Base-by-base conservation (phyloP, 495 filamentous ascomycete genomes). In the Penicillium nucicola region DNA sequence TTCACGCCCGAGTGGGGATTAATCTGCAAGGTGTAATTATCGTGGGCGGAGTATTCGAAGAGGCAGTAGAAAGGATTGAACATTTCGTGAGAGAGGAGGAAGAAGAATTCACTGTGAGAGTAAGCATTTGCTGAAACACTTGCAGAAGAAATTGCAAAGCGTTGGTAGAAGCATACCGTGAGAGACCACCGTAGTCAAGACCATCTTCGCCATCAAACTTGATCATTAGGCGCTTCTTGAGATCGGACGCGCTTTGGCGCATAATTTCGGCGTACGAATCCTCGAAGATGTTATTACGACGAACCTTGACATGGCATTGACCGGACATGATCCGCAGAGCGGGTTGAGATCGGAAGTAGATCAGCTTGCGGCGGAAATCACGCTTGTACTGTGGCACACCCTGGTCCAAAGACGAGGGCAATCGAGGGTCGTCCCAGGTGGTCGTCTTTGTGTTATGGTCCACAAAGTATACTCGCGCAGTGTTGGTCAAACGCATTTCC, bases 51-150 rank as follows among this genome's bases (percentile, higher is more conserved):
- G 68, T 99, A 99, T 75, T 99, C 93, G 77, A 99, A 99, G 38
- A 99, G 80, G 72, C 93, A 99, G 76, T 99, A 99, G 75, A 99
- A 99, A 45, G 93, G 93, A 70, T 99, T 99, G 74, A 99, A 99
- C 93, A 99, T 99, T 77, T 99, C 93, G 72, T 99, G 93, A n/a
- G 93, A 97, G 34, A 99, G 83, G 48, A 99, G 79, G 84, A 97
- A 99, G 81, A 99, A 99, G 77, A 97, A 99, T 72, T 99, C 93
- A 81, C 93, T 87, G 62, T 51, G 14, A 17, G 45, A 5, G 36
- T 42, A 37, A 35, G 62, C 75, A 52, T 74, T 66, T 40, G 42
- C 48, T 25, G 9, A 45, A 20, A 39, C 6, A 28, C 42, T 15
- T 18, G 10, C 2, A 5, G 35, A 9, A 10, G 20, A 13, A 5